Base-by-base conservation (phyloP, 2,329 filamentous ascomycete genomes). In the Fusarium sp. region DNA sequence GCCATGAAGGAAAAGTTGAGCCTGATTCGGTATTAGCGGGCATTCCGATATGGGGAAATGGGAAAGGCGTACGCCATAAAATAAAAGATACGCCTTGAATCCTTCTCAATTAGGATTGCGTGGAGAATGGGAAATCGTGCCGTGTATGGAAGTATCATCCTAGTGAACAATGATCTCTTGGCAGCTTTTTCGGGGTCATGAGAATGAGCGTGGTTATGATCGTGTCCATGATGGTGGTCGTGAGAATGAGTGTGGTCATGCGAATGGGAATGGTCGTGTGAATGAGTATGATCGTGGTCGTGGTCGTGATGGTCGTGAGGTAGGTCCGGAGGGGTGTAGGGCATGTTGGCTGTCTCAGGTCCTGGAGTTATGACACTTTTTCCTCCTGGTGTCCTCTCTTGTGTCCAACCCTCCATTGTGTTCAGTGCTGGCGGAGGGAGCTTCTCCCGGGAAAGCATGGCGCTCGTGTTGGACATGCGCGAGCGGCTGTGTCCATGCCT, bases 1-100 rank as follows among this genome's bases (percentile, higher is more conserved):
- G 93, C 85, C 96, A 99, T 99, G 82, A 99, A 99, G 8, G 87
- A 88, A 77, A 99, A 95, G 80, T 99, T 99, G 64, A 99, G 89
- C 71, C 94, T 97, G 79, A 9, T 62, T 22, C 20, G 40, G 6
- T 7, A 60, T 66, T 70, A 77, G 69, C 68, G 64, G 64, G 35
- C 61, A 75, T 66, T 79, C 66, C 38, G 52, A 54, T 14, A 18
- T 27, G 29, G 18, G 20, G 20, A 3, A 40, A 11, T 38, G 29
- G 20, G 29, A 40, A 62, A 22, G 18, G 82, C 92, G 79, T 86
- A 97, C 93, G 88, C 89, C 91, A 98, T 98, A 78, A 98, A 99
- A 83, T 99, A 99, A 76, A 98, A 97, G 73, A 99, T 98, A 52
- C 96, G 91, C 67, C 96, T 90, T 18, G 96, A 98, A 81, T 99